phyloP scores from a whole-genome alignment of 768 basidiomycete species.

The Candolleomyces eurysporus region DNA sequence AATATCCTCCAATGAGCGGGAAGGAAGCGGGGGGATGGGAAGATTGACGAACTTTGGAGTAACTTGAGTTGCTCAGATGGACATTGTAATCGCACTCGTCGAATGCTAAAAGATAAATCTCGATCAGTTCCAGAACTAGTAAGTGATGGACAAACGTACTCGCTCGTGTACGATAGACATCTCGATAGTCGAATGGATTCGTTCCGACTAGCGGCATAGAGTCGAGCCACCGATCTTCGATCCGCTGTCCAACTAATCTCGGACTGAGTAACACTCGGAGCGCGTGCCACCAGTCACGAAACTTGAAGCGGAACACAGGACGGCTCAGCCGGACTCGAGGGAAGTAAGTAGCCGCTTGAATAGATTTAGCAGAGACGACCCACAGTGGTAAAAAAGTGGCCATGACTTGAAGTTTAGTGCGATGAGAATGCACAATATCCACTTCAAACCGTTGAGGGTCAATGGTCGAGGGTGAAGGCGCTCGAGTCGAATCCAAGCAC shows the following conservation, averaged over 20 bases:
- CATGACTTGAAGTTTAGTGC: constrained; percentile 60
- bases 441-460: constrained; percentile 28
- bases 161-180: constrained; percentile 49
- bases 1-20: neutral
- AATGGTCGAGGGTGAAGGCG: neutral
- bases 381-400: constrained; percentile 70
- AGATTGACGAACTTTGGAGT: constrained; percentile 57
- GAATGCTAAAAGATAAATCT: constrained; percentile 36
- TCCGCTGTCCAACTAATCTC: constrained; percentile 41
- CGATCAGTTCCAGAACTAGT: neutral
- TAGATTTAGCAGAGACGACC: constrained; percentile 18
- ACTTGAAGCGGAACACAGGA: constrained; percentile 37
- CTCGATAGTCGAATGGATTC: constrained; percentile 49
- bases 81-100: constrained; percentile 75
- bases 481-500: neutral
- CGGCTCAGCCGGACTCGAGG: constrained; percentile 48
- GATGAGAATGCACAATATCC: constrained; percentile 43
- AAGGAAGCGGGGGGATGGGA: neutral
- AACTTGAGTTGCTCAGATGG: constrained; percentile 81
- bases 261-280: constrained; percentile 36
- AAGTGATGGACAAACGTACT: constrained; percentile 22
- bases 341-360: constrained; percentile 3
- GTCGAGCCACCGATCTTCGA: constrained; percentile 40
- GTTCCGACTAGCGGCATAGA: constrained; percentile 50
- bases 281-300: constrained; percentile 30